Percentiles rank a stretch among this genome's conserved stretches.
Conservation (phyloP, 257 asterid genomes). For the Nicotiana tabacum region DNA sequence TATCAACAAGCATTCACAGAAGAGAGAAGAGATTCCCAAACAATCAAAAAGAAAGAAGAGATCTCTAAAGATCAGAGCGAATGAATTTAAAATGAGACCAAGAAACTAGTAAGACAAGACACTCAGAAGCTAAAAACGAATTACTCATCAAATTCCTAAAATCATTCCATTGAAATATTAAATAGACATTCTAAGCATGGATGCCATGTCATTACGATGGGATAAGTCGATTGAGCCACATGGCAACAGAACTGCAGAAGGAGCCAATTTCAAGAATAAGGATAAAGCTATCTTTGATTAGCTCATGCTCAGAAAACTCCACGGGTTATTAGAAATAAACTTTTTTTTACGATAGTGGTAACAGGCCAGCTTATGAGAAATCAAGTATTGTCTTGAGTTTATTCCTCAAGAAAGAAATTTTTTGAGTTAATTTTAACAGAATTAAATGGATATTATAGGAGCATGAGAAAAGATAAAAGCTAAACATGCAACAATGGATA, state of each 20-base stretch:
- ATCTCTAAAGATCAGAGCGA: background rate
- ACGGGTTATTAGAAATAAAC: background rate
- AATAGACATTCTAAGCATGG: background rate
- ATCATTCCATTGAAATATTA: background rate
- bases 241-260: conserved; percentile 1
- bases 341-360: background rate
- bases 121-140: background rate
- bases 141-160: background rate
- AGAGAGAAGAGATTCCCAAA: background rate
- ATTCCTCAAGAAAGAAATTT: background rate
- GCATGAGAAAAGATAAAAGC: background rate
- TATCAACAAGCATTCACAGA: background rate
- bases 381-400: background rate
- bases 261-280: background rate
- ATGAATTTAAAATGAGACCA: background rate
- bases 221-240: background rate
- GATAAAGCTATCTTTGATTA: background rate
- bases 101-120: background rate
- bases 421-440: background rate
- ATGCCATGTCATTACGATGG: background rate
- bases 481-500: background rate
- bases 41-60: background rate
- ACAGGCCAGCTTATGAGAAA: background rate
- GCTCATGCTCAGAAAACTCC: background rate
- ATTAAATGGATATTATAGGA: background rate